Percentiles rank a stretch among this genome's conserved stretches.
phyloP scores from a whole-genome alignment of 371 early-diverging fungal species.

The Rhizopus microsporus region DNA sequence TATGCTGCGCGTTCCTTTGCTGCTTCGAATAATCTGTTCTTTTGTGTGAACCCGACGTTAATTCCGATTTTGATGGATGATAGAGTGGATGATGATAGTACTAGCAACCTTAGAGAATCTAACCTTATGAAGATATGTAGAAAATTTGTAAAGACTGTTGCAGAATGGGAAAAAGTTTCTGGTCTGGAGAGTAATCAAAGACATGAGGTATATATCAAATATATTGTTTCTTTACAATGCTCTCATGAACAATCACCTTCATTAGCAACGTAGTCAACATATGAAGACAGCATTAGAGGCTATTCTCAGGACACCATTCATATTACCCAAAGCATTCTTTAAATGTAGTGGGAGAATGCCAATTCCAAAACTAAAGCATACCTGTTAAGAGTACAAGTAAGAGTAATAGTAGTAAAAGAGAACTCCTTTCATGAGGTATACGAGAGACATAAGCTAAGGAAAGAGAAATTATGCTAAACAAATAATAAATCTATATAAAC shows the following conservation, averaged over 20 bases:
- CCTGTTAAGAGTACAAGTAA: neutral
- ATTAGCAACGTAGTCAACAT: slow-evolving; percentile 20
- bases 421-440: too few relatives aligned
- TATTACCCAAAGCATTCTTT: slow-evolving; percentile 37
- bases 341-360: slow-evolving; percentile 21
- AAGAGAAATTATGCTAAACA: too few relatives aligned
- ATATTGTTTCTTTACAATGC: neutral
- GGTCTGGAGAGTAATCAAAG: slow-evolving; percentile 18
- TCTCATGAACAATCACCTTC: neutral
- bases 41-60: slow-evolving; percentile 36
- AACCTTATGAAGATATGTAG: slow-evolving; percentile 12
- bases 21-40: slow-evolving; percentile 20
- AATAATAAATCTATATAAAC: too few relatives aligned
- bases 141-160: slow-evolving; percentile 21
- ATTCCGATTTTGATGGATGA: slow-evolving; percentile 29
- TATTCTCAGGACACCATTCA: slow-evolving; percentile 27
- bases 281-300: slow-evolving; percentile 19
- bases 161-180: slow-evolving; percentile 25
- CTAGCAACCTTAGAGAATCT: neutral
- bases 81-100: neutral
- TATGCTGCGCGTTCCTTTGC: slow-evolving; percentile 30
- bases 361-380: neutral
- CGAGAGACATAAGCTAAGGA: too few relatives aligned
- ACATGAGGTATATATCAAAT: slow-evolving; percentile 8
- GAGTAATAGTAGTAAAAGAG: neutral